phyloP scores from a whole-genome alignment of 257 asterid species.

The Lavandula angustifolia region DNA sequence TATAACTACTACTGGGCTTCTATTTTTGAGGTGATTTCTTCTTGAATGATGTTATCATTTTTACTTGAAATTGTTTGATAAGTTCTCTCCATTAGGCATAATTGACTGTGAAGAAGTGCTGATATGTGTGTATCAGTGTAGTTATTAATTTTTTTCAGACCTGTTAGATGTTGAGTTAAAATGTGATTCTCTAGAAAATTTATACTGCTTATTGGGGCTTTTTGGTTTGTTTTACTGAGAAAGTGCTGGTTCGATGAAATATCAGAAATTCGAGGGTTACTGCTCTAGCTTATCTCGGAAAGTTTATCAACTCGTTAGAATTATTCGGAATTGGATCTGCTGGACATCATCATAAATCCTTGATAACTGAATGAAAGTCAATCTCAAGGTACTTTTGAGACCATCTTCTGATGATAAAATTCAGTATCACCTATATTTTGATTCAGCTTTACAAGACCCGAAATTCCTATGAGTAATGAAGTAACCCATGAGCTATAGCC shows the following conservation, averaged over 20 bases:
- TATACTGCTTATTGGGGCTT: background rate
- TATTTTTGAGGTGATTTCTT: conserved; percentile 72
- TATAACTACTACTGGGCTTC: conserved; percentile 98
- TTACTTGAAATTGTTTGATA: background rate
- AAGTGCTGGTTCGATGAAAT: conserved; percentile 1
- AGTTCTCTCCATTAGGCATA: background rate
- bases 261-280: conserved; percentile 7
- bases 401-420: conserved; percentile 4
- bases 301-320: conserved; percentile 17
- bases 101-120: background rate
- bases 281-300: conserved; percentile 8
- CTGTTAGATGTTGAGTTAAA: background rate
- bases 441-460: conserved; percentile 17
- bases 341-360: background rate
- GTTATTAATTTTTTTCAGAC: conserved; percentile 4
- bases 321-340: conserved; percentile 8
- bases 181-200: background rate
- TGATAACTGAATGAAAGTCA: conserved; percentile 12
- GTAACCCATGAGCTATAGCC: conserved; percentile 4
- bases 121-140: background rate
- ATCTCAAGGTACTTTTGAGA: background rate
- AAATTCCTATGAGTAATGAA: too few species aligned
- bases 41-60: conserved; percentile 14
- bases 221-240: background rate
- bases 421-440: too few species aligned